Evolutionary conservation across 2,329 filamentous ascomycete species (phyloP).

Genomic region (Pseudopyrenochaeta lycopersici): DNA sequence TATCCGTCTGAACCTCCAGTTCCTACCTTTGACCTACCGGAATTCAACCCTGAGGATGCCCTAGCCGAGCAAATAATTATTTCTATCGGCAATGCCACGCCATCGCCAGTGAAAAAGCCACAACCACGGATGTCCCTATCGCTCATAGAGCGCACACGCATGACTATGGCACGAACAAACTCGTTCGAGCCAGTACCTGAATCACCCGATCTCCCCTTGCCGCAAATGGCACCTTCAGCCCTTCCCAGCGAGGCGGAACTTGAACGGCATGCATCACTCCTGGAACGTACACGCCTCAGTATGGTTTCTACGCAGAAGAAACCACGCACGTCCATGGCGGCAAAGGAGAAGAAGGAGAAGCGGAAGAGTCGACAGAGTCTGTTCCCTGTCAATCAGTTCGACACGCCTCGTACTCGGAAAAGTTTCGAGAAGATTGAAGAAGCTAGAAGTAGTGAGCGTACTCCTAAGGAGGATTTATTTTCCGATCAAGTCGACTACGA

Average conservation of each 20-base stretch:
- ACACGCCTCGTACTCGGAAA: conserved; percentile 57
- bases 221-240: conserved; percentile 22
- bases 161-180: conserved; percentile 53
- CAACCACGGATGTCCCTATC: conserved; percentile 52
- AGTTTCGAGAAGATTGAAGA: conserved; percentile 34
- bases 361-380: conserved; percentile 39
- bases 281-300: conserved; percentile 81
- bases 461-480: conserved; percentile 75
- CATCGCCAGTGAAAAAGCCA: conserved; percentile 51
- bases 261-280: conserved; percentile 54
- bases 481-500: conserved; percentile 77
- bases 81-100: conserved; percentile 50
- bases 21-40: conserved; percentile 27
- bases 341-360: conserved; percentile 24
- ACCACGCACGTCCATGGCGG: conserved; percentile 21
- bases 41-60: conserved; percentile 36
- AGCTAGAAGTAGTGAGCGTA: conserved; percentile 40
- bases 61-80: conserved; percentile 52
- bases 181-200: conserved; percentile 36
- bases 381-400: conserved; percentile 66
- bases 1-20: conserved; percentile 23
- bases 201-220: conserved; percentile 24
- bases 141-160: conserved; percentile 57
- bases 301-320: conserved; percentile 70
- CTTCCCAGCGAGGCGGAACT: conserved; percentile 10